These are phyloP conservation scores for Colletotrichum cereale DNA, from an alignment of 2,329 filamentous ascomycete species.

Conservation along the genomic window DNA sequence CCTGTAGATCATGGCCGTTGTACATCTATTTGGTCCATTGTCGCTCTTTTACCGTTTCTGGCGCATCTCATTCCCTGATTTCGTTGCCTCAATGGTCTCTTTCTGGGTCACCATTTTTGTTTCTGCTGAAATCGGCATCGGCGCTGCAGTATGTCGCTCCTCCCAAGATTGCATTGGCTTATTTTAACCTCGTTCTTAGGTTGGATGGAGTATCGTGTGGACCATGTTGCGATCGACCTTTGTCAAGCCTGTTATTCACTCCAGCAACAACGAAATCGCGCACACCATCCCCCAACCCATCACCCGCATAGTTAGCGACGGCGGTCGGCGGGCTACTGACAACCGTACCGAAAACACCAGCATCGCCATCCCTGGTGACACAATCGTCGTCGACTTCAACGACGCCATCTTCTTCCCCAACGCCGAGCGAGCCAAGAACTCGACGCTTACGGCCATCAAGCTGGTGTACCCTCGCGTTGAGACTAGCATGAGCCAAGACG, in stretches of 20 bases:
- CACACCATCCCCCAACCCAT: slow-evolving; percentile 57
- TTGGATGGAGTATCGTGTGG: slow-evolving; percentile 74
- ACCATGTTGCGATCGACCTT: slow-evolving; percentile 61
- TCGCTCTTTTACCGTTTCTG: slow-evolving; percentile 74
- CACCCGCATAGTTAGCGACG: slow-evolving; percentile 47
- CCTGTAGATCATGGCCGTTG: slow-evolving; percentile 32
- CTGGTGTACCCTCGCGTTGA: slow-evolving; percentile 50
- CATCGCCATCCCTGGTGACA: slow-evolving; percentile 57
- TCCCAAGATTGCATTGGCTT: background rate
- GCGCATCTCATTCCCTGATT: slow-evolving; percentile 74
- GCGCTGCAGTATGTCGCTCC: slow-evolving; percentile 54
- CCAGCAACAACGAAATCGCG: slow-evolving; percentile 16
- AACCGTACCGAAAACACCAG: slow-evolving; percentile 39
- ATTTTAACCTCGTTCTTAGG: background rate
- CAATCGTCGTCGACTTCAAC: slow-evolving; percentile 68
- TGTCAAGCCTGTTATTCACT: slow-evolving; percentile 36
- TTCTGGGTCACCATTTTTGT: slow-evolving; percentile 75
- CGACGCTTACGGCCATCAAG: slow-evolving; percentile 59
- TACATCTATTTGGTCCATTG: slow-evolving; percentile 33
- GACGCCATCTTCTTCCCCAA: slow-evolving; percentile 73
- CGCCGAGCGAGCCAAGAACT: slow-evolving; percentile 55
- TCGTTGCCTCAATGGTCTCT: slow-evolving; percentile 71
- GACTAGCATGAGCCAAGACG: slow-evolving; percentile 47
- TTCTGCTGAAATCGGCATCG: slow-evolving; percentile 71
- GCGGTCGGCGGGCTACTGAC: slow-evolving; percentile 47